Evolutionary conservation across 805 yeast species (phyloP), one percentile per base, ranked within the genome.

Genomic region (Myxozyma neotropica): DNA sequence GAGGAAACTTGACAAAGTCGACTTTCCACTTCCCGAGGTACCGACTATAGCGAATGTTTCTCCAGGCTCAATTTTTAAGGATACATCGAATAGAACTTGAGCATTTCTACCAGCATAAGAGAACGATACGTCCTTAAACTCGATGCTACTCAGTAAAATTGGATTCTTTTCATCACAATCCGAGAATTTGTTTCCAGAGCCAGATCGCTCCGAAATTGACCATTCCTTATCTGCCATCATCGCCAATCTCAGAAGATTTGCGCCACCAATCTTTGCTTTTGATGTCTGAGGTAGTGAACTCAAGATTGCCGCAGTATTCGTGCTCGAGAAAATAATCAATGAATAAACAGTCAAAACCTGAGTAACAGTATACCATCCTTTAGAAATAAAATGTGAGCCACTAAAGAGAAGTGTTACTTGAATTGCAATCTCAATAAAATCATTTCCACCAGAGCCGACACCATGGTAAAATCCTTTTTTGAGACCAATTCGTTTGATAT

Each of bases 21-120:
- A 87, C 72, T 94, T 94, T 0, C 99, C 99, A 13, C 87, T 81
- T 0, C 99, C 99, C 1, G 97, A 89, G 36, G 81, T 83, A 0
- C 99, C 99, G 2, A 86, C 82, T 1, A 94, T 72, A 0, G 89
- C 94, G 21, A 87, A 76, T 0, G 81, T 75, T 57, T 83, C 82
- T 19, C 82, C 81, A 10, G 74, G 67, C 0, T 68, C 29, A 1
- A 92, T 70, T 0, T 59, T 44, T 33, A 87, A 73, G 8, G 72
- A 71, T 5, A 88, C 66, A 31, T 78, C 67, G 1, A 74, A 72
- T 56, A 71, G 49, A n/a, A 59, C 62, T 15, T 38, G 50, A n/a
- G 31, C 33, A 10, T 47, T 23, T 13, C 59, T 44, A 7, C 53
- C 53, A 7, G 44, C 51, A 40, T 62, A 62, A 15, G 61, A 29